Evolutionary conservation across 768 basidiomycete species (phyloP), one percentile per base, ranked within the genome.

Genomic region (Atractiella rhizophila): DNA sequence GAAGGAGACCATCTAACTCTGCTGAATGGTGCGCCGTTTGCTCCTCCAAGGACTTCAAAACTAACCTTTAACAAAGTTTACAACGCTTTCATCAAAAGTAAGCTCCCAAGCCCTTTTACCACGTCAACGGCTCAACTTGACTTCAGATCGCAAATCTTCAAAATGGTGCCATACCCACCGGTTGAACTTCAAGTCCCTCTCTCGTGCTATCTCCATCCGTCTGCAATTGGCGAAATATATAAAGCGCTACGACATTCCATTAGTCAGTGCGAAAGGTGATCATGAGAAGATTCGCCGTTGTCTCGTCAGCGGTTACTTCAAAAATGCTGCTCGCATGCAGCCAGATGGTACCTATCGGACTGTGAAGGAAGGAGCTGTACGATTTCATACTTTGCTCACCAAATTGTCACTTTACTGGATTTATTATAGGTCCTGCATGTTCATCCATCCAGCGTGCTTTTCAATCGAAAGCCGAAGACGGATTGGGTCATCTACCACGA

Each of bases 191-290:
- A 73, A 85, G 46, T 81, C 82, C 2, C 70, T 98, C 64, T 88
- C 85, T 0, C 69, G 91, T 37, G 88, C 80, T 0, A 70, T 94
- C 15, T 86, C 85, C 2, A 94, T 98, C 49, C 73, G 88, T 6
- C 68, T 76, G n/a, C 91, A 98, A 54, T 65, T 98, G 27, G 75
- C 77, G 54, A 91, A 85, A 59, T 96, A 94, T 56, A 75, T 96
- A 71, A 69, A 74, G 41, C 71, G 91, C 11, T 96, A 91, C 56
- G 67, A 71, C 30, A 63, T 88, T 20, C 76, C 78, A 0, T 57
- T 72, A 18, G 69, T 77, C 42, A 85, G 82, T 56, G 21, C 30
- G 5, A 68, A 88, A 52, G 83, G 82, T 0, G 86, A 96, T 59
- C 72, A 70, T 7, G 71, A 70, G 49, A 64, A 78, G 32, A 59